These are phyloP conservation scores for Buxus sempervirens DNA, from an alignment of 164 flowering plant species.

Conservation along the genomic window DNA sequence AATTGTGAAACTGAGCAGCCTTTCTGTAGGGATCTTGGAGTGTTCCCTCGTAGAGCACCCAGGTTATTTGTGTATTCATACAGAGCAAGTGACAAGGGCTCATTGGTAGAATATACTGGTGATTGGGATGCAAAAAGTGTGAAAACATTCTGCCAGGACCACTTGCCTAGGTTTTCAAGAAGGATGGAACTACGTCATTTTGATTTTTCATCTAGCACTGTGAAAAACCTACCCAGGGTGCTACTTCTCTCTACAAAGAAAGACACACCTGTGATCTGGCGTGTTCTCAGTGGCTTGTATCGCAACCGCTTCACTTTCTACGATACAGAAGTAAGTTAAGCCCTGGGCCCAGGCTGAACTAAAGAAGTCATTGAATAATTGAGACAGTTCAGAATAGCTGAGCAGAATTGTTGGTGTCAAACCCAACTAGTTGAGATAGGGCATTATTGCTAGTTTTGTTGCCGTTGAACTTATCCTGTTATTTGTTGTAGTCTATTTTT, in stretches of 20 bases:
- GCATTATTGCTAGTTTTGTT: too few species aligned
- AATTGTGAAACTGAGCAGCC: constrained; percentile 61
- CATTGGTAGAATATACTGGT: constrained; percentile 71
- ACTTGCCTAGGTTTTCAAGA: constrained; percentile 75
- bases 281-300: constrained; percentile 80
- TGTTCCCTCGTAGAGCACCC: constrained; percentile 43
- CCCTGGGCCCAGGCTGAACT: neutral
- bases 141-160: constrained; percentile 65
- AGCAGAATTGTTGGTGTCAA: neutral
- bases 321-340: constrained; percentile 61
- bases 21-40: constrained; percentile 67
- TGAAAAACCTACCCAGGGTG: constrained; percentile 49
- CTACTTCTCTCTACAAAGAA: constrained; percentile 85
- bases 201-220: constrained; percentile 30
- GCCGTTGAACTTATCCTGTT: too few species aligned
- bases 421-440: neutral
- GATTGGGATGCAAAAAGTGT: constrained; percentile 45
- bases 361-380: neutral
- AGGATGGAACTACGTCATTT: constrained; percentile 43
- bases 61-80: constrained; percentile 64
- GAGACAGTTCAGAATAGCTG: neutral
- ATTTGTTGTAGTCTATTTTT: too few species aligned
- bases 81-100: constrained; percentile 47
- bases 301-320: constrained; percentile 58
- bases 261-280: constrained; percentile 92